phyloP scores from a whole-genome alignment of 2,329 filamentous ascomycete genomes.

The Aspergillus sp. region DNA sequence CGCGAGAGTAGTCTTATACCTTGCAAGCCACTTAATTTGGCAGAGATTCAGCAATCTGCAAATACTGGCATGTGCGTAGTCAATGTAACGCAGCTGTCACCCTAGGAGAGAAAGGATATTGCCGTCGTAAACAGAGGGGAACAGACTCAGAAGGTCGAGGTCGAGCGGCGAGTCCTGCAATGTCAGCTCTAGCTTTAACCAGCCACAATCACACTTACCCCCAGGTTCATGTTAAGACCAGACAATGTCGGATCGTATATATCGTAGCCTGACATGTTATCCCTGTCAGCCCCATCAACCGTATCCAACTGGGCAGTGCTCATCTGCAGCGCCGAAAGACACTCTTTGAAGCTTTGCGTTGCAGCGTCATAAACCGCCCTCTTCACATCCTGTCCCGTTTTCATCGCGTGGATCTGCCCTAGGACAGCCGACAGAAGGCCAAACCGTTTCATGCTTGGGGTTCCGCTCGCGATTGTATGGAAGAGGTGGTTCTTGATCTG shows the following conservation, averaged over 20 bases:
- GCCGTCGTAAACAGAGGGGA: not conserved
- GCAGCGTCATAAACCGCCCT: not conserved
- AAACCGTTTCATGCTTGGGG: not conserved
- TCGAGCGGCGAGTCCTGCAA: not conserved
- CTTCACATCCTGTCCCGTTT: not conserved
- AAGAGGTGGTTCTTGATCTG: conserved; percentile 9
- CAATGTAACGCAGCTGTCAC: not conserved
- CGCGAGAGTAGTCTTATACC: no score
- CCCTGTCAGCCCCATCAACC: not conserved
- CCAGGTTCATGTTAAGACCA: conserved; percentile 1
- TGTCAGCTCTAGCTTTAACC: not conserved
- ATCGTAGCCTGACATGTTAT: not conserved
- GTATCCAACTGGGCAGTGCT: not conserved
- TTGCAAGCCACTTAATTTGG: no score
- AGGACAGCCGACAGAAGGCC: not conserved
- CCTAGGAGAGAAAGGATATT: not conserved
- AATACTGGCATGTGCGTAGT: no score
- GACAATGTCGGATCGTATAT: not conserved
- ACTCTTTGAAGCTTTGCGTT: not conserved
- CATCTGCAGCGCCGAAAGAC: not conserved
- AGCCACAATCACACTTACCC: not conserved
- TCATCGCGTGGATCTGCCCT: not conserved
- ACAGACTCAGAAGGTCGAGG: not conserved
- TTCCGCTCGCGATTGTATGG: not conserved
- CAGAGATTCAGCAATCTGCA: no score